These are phyloP conservation scores for Brasenia schreberi DNA, from an alignment of 164 flowering plant genomes.

Conservation along the genomic window DNA sequence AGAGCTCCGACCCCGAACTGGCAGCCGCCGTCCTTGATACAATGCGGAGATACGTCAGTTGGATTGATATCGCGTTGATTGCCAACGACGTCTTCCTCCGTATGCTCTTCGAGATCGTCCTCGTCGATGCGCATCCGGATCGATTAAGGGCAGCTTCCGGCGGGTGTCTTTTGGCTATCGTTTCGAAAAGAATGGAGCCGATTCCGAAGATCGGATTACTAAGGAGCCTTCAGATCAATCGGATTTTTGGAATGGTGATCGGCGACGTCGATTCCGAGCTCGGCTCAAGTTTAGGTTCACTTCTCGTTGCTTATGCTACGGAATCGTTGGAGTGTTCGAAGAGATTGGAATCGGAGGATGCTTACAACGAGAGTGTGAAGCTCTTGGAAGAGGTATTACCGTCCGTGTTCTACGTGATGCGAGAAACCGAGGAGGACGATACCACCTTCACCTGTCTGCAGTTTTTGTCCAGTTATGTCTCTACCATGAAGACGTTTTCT, in stretches of 20 bases:
- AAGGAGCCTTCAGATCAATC: conserved; percentile 58
- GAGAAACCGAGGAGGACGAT: conserved; percentile 66
- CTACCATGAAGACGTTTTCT: conserved; percentile 62
- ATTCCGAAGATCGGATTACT: conserved; percentile 55
- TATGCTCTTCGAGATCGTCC: conserved; percentile 60
- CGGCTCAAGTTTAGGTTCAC: conserved; percentile 39
- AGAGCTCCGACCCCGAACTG: conserved; percentile 54
- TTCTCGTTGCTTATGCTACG: conserved; percentile 72
- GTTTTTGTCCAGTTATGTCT: conserved; percentile 68
- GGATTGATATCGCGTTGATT: conserved; percentile 92
- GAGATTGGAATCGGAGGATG: conserved; percentile 48
- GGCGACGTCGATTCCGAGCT: conserved; percentile 61
- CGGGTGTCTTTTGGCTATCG: conserved; percentile 54
- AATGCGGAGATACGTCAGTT: conserved; percentile 68
- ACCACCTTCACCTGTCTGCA: conserved; percentile 60
- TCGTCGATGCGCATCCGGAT: conserved; percentile 50
- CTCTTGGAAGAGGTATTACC: conserved; percentile 89
- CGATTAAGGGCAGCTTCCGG: conserved; percentile 75
- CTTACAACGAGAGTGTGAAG: conserved; percentile 12
- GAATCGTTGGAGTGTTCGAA: conserved; percentile 79
- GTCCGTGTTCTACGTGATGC: conserved; percentile 72
- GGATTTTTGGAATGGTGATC: conserved; percentile 56
- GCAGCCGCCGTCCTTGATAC: conserved; percentile 55
- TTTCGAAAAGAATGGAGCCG: conserved; percentile 80
- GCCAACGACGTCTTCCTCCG: conserved; percentile 67